Evolutionary conservation across 768 basidiomycete species (phyloP), one percentile per base, ranked within the genome.

Genomic region (Leccinum aurantiacum): DNA sequence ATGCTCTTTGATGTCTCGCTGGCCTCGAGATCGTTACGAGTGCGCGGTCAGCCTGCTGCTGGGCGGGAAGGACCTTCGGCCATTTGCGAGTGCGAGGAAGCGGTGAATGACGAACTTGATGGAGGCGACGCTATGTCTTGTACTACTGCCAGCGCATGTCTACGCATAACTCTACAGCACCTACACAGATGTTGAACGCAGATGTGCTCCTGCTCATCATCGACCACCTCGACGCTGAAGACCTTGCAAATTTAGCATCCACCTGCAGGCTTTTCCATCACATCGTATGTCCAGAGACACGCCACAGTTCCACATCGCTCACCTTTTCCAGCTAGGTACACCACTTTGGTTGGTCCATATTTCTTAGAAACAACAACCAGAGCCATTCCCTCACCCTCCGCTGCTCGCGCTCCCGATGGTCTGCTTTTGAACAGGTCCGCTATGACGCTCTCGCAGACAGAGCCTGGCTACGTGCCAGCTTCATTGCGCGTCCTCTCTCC

Each of bases 111-210:
- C 27, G 27, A 31, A 31, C 29, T 31, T 31, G 29, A 31, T 31
- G 29, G 29, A 31, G 3, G 3, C 29, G 29, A 31, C 29, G 29
- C 29, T 4, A 29, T 29, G 29, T 29, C 9, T 29, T 29, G 29
- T 29, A 29, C 29, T 94, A n/a, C n/a, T n/a, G n/a, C n/a, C n/a
- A n/a, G 65, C 93, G 86, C 83, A 97, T 88, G 62, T 93, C 89
- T 62, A 98, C 94, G 72, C 94, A 98, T 52, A 98, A 89, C 70
- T 95, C 92, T 78, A 98, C 86, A n/a, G 27, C 27, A 27, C 27
- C 27, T 27, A 22, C 22, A 22, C 2, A 22, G 27, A 27, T 27
- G 27, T 27, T 27, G 27, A 27, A 27, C 27, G 27, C 27, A 27
- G 27, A 27, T 27, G 27, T 27, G 54, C 68, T 87, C 60, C 74